Base-by-base conservation (phyloP, 2,329 filamentous ascomycete genomes). In the Monosporascus sp. region DNA sequence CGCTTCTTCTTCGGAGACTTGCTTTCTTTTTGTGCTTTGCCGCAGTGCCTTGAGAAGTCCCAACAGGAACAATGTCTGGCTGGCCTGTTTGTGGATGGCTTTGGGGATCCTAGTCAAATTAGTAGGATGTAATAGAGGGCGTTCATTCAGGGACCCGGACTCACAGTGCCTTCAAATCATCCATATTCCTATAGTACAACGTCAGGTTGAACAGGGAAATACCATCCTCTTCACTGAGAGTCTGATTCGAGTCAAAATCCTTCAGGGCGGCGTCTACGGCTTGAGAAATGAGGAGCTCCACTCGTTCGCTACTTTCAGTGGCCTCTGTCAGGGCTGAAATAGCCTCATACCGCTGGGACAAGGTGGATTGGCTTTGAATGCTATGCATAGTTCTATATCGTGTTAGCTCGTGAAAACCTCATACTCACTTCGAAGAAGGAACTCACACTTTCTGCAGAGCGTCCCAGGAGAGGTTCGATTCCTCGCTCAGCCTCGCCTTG, bases 141-240 rank as follows among this genome's bases (percentile, higher is more conserved):
- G n/a, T 27, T 46, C 17, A 24, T 19, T 27, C 5, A n/a, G n/a
- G 16, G 22, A 6, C 20, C n/a, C 2, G 11, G 7, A 57, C 60
- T 61, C n/a, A 61, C 60, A 35, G 27, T 6, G 49, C 50, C 31
- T 62, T 54, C 19, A 62, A 26, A 31, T 52, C 37, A 7, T 55
- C 48, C 7, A 54, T 51, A 26, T 44, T 47, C 38, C 43, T 24
- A 20, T 56, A 37, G 38, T 55, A 54, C 37, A 53, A 41, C 7
- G 48, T 35, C 3, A 62, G 24, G 5, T 60, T 47, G 20, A 60
- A 58, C 20, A 61, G 27, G 19, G 57, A 56, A 19, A 43, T 38
- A 3, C 59, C 60, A n/a, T 62, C 59, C 35, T 58, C 53, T 9
- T 56, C 58, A 19, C 43, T 45, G 9, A 58, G 47, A 2, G 20